These are phyloP conservation scores for cucumber (Cucumis sativus) DNA, from an alignment of 306 rosid genomes.

Conservation along the genomic window Cucumber_9930_V3 NC_026659.2:26334501-26335000, in stretches of 20 bases:
- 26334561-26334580: slow-evolving; percentile 1
- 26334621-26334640: slow-evolving; percentile 3
- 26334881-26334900: slow-evolving; percentile 59
- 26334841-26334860: slow-evolving; percentile 72
- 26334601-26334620: neutral
- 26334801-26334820: slow-evolving; percentile 13
- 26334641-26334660: slow-evolving; percentile 31
- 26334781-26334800: slow-evolving; percentile 23
- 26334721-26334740: slow-evolving; percentile 16
- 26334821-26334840: slow-evolving; percentile 12
- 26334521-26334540: neutral
- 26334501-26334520: neutral
- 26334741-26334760: slow-evolving; percentile 7
- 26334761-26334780: slow-evolving; percentile 11
- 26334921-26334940: slow-evolving; percentile 38
- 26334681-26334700: slow-evolving; percentile 26
- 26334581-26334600: neutral
- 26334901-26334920: slow-evolving; percentile 56
- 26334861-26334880: slow-evolving; percentile 48
- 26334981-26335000: slow-evolving; percentile 31
- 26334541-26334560: slow-evolving; percentile 1
- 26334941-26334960: slow-evolving; percentile 33
- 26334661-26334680: slow-evolving; percentile 10
- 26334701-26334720: slow-evolving; percentile 16
- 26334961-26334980: slow-evolving; percentile 40